Evolutionary conservation across 371 early-diverging fungal genomes (phyloP).

Genomic region (Circinella minor): DNA sequence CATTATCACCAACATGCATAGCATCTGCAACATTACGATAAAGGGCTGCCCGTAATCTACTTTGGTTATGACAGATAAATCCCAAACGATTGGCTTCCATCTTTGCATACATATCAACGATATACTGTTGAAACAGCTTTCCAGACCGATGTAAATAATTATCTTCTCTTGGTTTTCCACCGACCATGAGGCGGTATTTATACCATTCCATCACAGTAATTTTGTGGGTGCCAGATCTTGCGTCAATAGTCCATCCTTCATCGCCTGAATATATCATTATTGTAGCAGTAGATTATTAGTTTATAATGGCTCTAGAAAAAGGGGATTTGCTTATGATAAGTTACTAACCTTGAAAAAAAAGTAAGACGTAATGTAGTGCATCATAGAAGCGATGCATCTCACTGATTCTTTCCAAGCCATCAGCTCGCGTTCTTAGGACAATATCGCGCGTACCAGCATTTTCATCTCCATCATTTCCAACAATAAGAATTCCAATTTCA

Average conservation of each 20-base stretch:
- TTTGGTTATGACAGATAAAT: neutral
- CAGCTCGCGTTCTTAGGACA: neutral
- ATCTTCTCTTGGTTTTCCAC: too few relatives aligned
- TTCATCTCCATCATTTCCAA: neutral
- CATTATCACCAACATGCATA: neutral
- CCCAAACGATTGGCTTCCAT: neutral
- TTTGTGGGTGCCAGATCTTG: neutral
- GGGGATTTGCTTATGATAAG: too few relatives aligned
- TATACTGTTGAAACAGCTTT: neutral
- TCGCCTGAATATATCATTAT: neutral
- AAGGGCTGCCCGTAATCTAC: neutral
- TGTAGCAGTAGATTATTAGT: neutral
- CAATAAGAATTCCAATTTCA: neutral
- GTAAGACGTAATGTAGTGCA: neutral
- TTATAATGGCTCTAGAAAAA: neutral
- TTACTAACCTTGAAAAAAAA: neutral
- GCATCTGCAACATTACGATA: neutral
- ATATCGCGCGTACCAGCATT: neutral
- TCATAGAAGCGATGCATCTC: conserved; percentile 1
- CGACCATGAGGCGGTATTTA: neutral
- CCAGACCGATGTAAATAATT: too few relatives aligned
- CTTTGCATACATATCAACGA: neutral
- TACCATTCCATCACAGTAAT: neutral
- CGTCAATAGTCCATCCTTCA: neutral
- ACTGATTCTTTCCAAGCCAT: neutral